Evolutionary conservation across 306 rosid genomes (phyloP).

Genomic region (Ammopiptanthus mongolicus): DNA sequence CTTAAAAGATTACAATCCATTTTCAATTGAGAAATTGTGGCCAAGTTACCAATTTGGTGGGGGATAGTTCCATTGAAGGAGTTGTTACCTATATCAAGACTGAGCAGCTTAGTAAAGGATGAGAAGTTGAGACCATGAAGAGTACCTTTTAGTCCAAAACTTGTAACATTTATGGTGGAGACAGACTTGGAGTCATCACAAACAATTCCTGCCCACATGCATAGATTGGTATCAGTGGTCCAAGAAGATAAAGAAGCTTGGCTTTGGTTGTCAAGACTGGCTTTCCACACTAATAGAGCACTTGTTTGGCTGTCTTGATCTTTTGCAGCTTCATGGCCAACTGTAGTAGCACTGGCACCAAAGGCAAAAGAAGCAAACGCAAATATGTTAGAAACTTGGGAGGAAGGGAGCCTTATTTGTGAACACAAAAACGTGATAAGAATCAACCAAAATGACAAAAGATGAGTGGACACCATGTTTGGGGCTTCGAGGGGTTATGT

Average conservation of each 20-base stretch:
- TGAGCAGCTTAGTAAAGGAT: slow-evolving; percentile 21
- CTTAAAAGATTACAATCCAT: background rate
- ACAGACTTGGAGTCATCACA: slow-evolving; percentile 18
- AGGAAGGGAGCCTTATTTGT: background rate
- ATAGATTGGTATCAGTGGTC: slow-evolving; percentile 6
- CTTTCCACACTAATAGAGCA: slow-evolving; percentile 27
- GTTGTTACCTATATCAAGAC: slow-evolving; percentile 11
- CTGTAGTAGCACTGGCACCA: background rate
- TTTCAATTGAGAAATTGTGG: slow-evolving; percentile 7
- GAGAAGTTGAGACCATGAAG: slow-evolving; percentile 27
- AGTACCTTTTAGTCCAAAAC: slow-evolving; percentile 23
- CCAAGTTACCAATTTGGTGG: slow-evolving; percentile 15
- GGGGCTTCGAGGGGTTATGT: background rate
- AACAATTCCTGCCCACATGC: slow-evolving; percentile 22
- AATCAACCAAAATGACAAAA: background rate
- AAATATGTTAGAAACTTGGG: background rate
- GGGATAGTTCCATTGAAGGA: slow-evolving; percentile 20
- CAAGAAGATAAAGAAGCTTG: slow-evolving; percentile 24
- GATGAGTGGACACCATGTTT: slow-evolving; percentile 12
- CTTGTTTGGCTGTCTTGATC: slow-evolving; percentile 1
- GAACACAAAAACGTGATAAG: background rate
- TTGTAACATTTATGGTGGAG: background rate
- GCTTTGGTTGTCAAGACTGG: slow-evolving; percentile 29
- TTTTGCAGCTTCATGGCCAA: background rate
- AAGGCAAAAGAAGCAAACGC: background rate